Evolutionary conservation across 1,139 yeast species (phyloP), one percentile per base, ranked within the genome.

Genomic region (Debaryomyces singareniensis): DNA sequence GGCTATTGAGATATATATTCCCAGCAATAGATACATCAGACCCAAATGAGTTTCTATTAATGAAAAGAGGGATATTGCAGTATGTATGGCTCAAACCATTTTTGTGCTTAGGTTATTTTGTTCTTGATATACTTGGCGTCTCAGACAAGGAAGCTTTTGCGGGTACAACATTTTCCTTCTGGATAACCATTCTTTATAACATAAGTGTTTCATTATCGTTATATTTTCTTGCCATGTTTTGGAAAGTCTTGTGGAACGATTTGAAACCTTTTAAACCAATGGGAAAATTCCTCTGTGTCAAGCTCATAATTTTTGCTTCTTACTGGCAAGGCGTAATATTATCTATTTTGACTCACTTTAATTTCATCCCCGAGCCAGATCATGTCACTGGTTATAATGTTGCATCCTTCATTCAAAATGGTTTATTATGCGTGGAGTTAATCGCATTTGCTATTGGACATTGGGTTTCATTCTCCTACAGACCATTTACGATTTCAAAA

Each of bases 11-110:
- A 4, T 48, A 54, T 18, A 29, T 77, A 3, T 51, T 81, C 5
- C 66, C 71, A 0, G 73, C 71, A 10, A 63, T 89, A 20, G 96
- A 91, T 50, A 81, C 91, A 18, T 78, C 93, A 3, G 96, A 91
- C 46, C 96, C 98, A 0, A 64, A 67, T 26, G 76, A 87, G 2
- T 85, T 89, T 49, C 58, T 91, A 35, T 59, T 61, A 11, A 75
- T 93, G 27, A 91, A 91, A 48, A 62, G 96, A 39, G 94, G 95
- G 1, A 81, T 91, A 6, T 60, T 91, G 33, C 99, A 91, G 55
- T 91, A 91, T 48, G 96, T 91, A 5, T 91, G 96, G 96, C 57
- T 89, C 38, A 89, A 93, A 48, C 97, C 97, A 1, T 42, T 85
- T 18, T 67, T 86, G 13, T 82, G 87, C 42, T 41, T 77, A 12